Evolutionary conservation across 306 rosid species (phyloP), one percentile per base, ranked within the genome.

Genomic region (Begonia peltatifolia): DNA sequence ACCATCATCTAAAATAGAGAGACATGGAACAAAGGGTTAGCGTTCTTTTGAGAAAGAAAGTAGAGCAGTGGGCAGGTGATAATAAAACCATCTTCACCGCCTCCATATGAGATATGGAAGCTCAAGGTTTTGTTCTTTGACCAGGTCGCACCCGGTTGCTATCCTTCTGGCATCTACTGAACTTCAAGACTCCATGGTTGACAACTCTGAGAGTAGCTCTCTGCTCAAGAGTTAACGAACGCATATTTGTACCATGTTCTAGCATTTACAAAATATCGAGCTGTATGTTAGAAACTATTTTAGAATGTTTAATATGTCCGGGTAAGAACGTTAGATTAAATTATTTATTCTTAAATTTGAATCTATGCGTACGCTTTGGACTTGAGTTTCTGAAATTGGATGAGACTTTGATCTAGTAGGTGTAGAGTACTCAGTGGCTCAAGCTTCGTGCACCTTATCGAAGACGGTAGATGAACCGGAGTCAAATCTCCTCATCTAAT

Each of bases 121-220:
- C 63, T 49, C 18, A 42, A 69, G 10, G 72, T 76, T 52, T 68
- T 77, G 14, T 68, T 68, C 66, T 58, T 76, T 4, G 82, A 76
- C 61, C 82, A 76, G 42, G 9, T 58, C 47, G 54, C 59, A 4
- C 75, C 78, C 11, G 69, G 71, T 9, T 11, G 50, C 30, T 68
- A 47, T 51, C 68, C 63, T 65, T 78, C 82, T 9, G 47, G 58
- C 61, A 47, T 76, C 54, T 65, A 7, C 8, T 30, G 0, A 30
- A 5, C 38, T 30, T 30, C 38, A 30, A 30, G 41, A 43, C 6
- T 11, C 6, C 22, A 30, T 15, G 49, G 20, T 5, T 17, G 57
- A 9, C 16, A 42, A 6, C 22, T 52, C 13, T 10, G 46, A 23
- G 36, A 30, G 48, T 16, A 11, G 38, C 38, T 30, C 38, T 30